Conservation (phyloP, 1,284 basidiomycete species). For the Lentinus polychrous region DNA sequence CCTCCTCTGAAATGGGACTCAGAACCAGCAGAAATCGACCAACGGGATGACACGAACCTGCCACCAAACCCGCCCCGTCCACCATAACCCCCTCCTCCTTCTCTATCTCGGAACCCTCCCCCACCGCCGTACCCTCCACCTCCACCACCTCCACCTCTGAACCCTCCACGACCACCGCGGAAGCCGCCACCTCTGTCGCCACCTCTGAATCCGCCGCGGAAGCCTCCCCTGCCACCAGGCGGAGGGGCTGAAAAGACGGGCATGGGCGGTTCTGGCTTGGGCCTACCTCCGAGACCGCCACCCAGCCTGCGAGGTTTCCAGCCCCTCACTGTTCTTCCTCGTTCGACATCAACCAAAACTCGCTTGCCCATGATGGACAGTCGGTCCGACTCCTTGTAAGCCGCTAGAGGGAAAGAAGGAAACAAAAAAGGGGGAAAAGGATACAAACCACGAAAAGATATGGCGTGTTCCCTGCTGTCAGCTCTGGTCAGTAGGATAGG, state of each 20-base stretch:
- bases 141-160: constrained; percentile 29
- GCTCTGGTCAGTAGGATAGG: constrained; percentile 14
- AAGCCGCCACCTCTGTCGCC: constrained; percentile 35
- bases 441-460: constrained; percentile 13
- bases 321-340: constrained; percentile 94
- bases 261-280: constrained; percentile 72
- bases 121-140: constrained; percentile 20
- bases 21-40: constrained; percentile 11
- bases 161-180: constrained; percentile 33
- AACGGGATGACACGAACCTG: constrained; percentile 33
- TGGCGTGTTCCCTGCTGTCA: constrained; percentile 14
- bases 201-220: constrained; percentile 30
- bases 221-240: constrained; percentile 24
- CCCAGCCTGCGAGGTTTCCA: constrained; percentile 97
- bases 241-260: constrained; percentile 34
- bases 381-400: constrained; percentile 99
- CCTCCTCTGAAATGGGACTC: constrained; percentile 40
- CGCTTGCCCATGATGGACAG: constrained; percentile 92
- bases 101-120: constrained; percentile 23
- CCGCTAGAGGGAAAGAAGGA: constrained; percentile 48
- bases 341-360: constrained; percentile 96
- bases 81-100: constrained; percentile 27
- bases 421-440: constrained; percentile 9
- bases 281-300: constrained; percentile 90
- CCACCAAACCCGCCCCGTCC: constrained; percentile 22